Evolutionary conservation across 2,329 filamentous ascomycete genomes (phyloP).

Genomic region (Biscogniauxia mediterranea): DNA sequence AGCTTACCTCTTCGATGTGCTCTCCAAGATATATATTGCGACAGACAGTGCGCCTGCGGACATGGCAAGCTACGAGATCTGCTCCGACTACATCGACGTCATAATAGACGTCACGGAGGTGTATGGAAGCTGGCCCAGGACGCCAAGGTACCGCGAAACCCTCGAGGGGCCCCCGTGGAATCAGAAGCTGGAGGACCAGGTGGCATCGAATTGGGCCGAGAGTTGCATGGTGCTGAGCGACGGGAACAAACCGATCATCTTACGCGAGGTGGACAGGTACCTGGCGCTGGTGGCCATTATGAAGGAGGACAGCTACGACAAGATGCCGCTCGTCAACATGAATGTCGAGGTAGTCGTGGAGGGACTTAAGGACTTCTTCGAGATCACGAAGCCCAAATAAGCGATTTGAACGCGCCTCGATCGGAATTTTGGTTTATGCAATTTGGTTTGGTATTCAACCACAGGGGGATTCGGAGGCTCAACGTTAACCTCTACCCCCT

Average conservation of each 20-base stretch:
- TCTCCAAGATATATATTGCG: slow-evolving; percentile 98
- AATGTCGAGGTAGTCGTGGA: slow-evolving; percentile 81
- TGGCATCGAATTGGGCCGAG: slow-evolving; percentile 64
- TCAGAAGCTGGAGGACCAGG: slow-evolving; percentile 62
- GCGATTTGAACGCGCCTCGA: neutral
- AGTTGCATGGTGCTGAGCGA: slow-evolving; percentile 67
- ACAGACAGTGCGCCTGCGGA: slow-evolving; percentile 92
- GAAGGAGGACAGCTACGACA: slow-evolving; percentile 80
- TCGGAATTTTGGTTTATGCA: neutral
- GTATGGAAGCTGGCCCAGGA: slow-evolving; percentile 73
- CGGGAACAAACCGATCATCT: slow-evolving; percentile 61
- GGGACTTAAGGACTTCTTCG: slow-evolving; percentile 76
- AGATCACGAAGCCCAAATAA: slow-evolving; percentile 60
- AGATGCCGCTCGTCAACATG: slow-evolving; percentile 82
- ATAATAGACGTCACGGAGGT: slow-evolving; percentile 97
- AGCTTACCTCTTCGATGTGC: slow-evolving; percentile 94
- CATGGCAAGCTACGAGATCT: slow-evolving; percentile 96
- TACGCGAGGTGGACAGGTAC: slow-evolving; percentile 70
- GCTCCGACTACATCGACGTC: slow-evolving; percentile 97
- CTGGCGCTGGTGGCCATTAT: slow-evolving; percentile 82
- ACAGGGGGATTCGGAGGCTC: neutral
- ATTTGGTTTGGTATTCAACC: slow-evolving; percentile 1
- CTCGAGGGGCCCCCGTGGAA: slow-evolving; percentile 62
- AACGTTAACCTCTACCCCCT: neutral
- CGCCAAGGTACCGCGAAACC: slow-evolving; percentile 50